Evolutionary conservation across 768 basidiomycete species (phyloP), one percentile per base, ranked within the genome.

Genomic region (Calocera cornea): DNA sequence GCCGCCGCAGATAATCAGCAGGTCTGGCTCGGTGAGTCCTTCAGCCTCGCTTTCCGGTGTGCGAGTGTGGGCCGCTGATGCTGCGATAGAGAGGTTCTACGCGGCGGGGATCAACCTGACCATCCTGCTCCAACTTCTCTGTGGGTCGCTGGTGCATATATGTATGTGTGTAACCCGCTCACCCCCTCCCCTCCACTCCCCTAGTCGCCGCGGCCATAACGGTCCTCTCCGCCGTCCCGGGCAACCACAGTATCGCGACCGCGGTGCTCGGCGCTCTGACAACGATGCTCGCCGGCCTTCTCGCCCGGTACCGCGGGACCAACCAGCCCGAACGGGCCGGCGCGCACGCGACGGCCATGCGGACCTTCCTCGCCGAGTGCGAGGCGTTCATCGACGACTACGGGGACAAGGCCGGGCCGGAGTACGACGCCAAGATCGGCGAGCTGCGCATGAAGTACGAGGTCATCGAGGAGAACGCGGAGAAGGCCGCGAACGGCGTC

Each of bases 341-440:
- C 24, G 54, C 54, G 27, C 54, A 60, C 54, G 54, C 54, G 31
- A 60, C 54, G 31, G 54, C 54, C 54, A 60, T 60, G 54, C 54
- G 54, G 10, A 33, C 54, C 27, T 60, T 60, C 31, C 19, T 60
- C 2, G 54, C 54, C 14, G 54, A 60, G 31, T 60, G 54, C 54
- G 54, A 60, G 54, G 54, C 54, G 54, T 60, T 60, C 54, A 60
- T 60, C 19, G 54, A 60, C 31, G 54, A 60, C 22, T 60, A 60
- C 19, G 54, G 54, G 2, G 11, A 14, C 8, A 60, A 60, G 19
- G 10, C 27, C 5, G 54, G 54, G 54, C 27, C 54, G 27, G 54
- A 29, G 54, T 60, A 29, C 31, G 54, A 60, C 19, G 54, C 54
- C 22, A 60, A 60, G 54, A 31, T 60, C 54, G 54, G 5, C 5